A percentile compares a stretch with the other conserved stretches of the same genome.
Evolutionary conservation across 768 basidiomycete genomes (phyloP).

Genomic region (Cantharellus cinnabarinus): DNA sequence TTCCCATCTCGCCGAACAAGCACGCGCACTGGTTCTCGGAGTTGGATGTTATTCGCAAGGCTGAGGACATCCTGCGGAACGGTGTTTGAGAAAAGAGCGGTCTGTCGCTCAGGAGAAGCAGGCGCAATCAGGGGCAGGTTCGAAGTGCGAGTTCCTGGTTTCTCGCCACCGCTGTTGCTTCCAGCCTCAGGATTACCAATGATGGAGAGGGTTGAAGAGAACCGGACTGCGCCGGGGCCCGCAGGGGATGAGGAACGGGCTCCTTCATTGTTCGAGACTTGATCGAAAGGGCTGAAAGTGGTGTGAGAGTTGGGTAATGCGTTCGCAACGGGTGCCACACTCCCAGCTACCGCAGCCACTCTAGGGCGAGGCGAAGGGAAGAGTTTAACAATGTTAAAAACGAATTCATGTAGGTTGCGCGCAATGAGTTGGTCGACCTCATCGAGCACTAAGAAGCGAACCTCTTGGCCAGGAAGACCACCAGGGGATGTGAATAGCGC

Average conservation of each 20-base stretch:
- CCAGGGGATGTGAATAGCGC: conserved; percentile 70
- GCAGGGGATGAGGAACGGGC: conserved; percentile 3
- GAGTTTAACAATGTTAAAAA: conserved; percentile 80
- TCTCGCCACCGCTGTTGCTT: neutral
- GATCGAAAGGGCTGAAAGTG: conserved; percentile 12
- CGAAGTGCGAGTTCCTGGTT: neutral
- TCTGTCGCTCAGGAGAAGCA: conserved; percentile 54
- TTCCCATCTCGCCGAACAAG: conserved; percentile 84
- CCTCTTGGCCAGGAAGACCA: conserved; percentile 61
- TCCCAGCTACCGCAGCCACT: conserved; percentile 17
- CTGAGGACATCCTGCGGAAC: conserved; percentile 96
- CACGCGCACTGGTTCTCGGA: conserved; percentile 93
- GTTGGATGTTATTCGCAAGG: conserved; percentile 78
- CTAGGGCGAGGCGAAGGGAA: conserved; percentile 75
- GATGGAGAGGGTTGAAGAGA: conserved; percentile 17
- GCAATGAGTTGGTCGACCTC: conserved; percentile 98
- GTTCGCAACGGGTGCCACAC: conserved; percentile 12
- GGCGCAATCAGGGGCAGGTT: conserved; percentile 10
- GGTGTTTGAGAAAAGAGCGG: conserved; percentile 92
- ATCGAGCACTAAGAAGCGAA: conserved; percentile 85
- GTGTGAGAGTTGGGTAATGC: conserved; percentile 12
- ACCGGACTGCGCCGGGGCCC: conserved; percentile 14
- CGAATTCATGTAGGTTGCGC: conserved; percentile 86
- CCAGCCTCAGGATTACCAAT: neutral
- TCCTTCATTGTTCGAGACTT: neutral